These are phyloP conservation scores for Colletotrichum sp. DNA, from an alignment of 2,329 filamentous ascomycete species.

Conservation along the genomic window DNA sequence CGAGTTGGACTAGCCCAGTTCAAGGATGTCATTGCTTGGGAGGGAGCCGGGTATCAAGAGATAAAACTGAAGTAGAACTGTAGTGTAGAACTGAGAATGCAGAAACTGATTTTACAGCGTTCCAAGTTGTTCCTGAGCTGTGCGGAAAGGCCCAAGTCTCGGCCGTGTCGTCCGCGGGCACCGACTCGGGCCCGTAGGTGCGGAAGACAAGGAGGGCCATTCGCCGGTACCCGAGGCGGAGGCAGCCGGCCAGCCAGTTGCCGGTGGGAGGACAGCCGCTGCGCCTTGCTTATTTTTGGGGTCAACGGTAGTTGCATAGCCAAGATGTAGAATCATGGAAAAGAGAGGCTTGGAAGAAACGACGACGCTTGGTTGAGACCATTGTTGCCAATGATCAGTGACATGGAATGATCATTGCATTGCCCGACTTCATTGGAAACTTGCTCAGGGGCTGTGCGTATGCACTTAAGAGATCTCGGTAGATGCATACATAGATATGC, in stretches of 20 bases:
- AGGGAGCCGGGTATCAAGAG: not conserved
- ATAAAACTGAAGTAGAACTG: not conserved
- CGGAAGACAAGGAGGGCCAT: not conserved
- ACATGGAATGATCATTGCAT: not conserved
- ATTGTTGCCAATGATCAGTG: not conserved
- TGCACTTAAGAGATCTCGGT: not conserved
- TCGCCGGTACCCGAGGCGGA: not conserved
- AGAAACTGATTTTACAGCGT: fast-evolving
- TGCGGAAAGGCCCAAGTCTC: fast-evolving
- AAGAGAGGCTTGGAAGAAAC: not conserved
- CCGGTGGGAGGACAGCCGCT: not conserved
- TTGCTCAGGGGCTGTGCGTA: not conserved
- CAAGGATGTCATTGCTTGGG: not conserved
- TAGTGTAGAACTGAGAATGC: not conserved
- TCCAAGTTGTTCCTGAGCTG: not conserved
- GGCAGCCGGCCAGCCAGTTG: not conserved
- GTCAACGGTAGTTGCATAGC: fast-evolving
- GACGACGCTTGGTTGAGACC: not conserved
- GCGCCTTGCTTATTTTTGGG: not conserved
- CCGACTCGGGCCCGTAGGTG: not conserved
- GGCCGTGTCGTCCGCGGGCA: not conserved
- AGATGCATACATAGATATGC: not conserved
- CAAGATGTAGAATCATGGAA: not conserved
- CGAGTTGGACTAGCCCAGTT: not conserved
- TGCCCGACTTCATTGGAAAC: not conserved